phyloP scores from a whole-genome alignment of 129 eudicot genomes.

The Helianthus tuberosus region DNA sequence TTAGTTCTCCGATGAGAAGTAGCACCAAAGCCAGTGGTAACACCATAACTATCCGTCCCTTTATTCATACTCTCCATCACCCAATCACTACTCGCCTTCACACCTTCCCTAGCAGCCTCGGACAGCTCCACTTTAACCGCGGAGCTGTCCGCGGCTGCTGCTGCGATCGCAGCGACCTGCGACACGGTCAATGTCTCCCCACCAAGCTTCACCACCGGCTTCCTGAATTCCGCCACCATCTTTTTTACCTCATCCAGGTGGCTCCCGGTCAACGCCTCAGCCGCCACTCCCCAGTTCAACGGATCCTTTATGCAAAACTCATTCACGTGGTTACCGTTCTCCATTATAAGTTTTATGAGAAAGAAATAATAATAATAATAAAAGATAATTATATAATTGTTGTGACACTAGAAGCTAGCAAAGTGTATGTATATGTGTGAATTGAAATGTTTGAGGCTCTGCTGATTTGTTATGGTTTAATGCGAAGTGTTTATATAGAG shows the following conservation, averaged over 20 bases:
- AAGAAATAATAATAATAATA: background rate
- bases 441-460: background rate
- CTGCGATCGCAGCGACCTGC: slow-evolving; percentile 70
- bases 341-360: background rate
- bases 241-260: slow-evolving; percentile 68
- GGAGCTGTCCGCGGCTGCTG: slow-evolving; percentile 27
- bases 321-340: slow-evolving; percentile 13
- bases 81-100: slow-evolving; percentile 48
- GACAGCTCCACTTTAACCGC: slow-evolving; percentile 41
- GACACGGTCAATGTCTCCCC: slow-evolving; percentile 62
- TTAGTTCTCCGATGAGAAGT: slow-evolving; percentile 46
- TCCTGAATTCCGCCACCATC: slow-evolving; percentile 73
- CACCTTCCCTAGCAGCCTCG: slow-evolving; percentile 39
- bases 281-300: slow-evolving; percentile 69
- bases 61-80: slow-evolving; percentile 47
- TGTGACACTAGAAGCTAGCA: slow-evolving; percentile 30
- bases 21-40: slow-evolving; percentile 46
- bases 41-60: slow-evolving; percentile 48
- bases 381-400: background rate
- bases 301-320: slow-evolving; percentile 57
- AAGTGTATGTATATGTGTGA: background rate
- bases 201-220: slow-evolving; percentile 58
- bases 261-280: slow-evolving; percentile 60
- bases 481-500: background rate
- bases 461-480: background rate